These are phyloP conservation scores for Bremia lactucae DNA, from an alignment of 352 stramenopile species.

Conservation along the genomic window DNA sequence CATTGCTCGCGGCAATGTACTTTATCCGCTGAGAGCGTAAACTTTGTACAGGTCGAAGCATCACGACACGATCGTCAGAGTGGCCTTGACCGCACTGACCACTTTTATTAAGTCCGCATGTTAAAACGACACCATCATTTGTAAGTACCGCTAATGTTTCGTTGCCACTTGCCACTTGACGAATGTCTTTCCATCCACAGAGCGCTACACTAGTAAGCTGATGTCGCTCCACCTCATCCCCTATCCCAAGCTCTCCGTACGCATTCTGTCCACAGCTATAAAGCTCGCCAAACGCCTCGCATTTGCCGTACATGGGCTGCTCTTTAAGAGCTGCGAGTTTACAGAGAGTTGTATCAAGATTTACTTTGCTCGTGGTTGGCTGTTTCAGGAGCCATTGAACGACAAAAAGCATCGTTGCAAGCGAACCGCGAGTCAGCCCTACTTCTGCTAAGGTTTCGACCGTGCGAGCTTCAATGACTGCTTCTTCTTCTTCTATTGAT, in stretches of 20 bases:
- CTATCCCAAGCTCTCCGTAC: slow-evolving; percentile 79
- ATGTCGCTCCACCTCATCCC: slow-evolving; percentile 77
- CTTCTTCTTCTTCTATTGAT: slow-evolving; percentile 14
- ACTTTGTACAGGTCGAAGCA: slow-evolving; percentile 64
- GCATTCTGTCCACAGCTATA: slow-evolving; percentile 85
- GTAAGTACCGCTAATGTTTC: slow-evolving; percentile 76
- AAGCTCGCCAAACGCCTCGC: slow-evolving; percentile 71
- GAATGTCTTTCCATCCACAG: slow-evolving; percentile 76
- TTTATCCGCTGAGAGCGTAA: slow-evolving; percentile 70
- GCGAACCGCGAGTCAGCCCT: slow-evolving; percentile 53
- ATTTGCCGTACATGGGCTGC: slow-evolving; percentile 80
- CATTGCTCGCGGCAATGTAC: slow-evolving; percentile 79
- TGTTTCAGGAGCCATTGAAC: slow-evolving; percentile 67
- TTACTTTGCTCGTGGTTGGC: slow-evolving; percentile 24
- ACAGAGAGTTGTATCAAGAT: slow-evolving; percentile 39
- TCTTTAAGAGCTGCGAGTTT: slow-evolving; percentile 77
- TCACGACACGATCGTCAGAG: slow-evolving; percentile 82
- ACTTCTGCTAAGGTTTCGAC: slow-evolving; percentile 72
- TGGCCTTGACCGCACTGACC: slow-evolving; percentile 81
- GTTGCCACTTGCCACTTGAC: slow-evolving; percentile 75
- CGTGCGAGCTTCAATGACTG: slow-evolving; percentile 30
- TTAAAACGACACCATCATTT: slow-evolving; percentile 70
- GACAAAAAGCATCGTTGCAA: slow-evolving; percentile 60
- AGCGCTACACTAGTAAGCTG: slow-evolving; percentile 66
- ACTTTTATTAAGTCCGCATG: slow-evolving; percentile 82